Percentiles rank a stretch among this genome's conserved stretches.
Evolutionary conservation across 169 alveolate species (phyloP).

Genomic region (Amoebophrya sp.): DNA sequence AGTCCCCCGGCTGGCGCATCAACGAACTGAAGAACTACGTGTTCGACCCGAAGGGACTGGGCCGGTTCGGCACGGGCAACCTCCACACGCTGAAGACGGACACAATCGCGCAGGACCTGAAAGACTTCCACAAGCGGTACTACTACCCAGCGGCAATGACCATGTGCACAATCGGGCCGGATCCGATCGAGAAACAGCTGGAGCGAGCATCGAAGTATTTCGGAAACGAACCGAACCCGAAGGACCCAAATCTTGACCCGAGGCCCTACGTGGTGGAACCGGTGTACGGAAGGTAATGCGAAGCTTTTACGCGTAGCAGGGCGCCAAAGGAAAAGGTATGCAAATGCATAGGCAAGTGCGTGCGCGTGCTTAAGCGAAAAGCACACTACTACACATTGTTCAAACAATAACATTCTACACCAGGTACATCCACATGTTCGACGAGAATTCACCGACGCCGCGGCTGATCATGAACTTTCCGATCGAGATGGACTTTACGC

Average conservation of each 20-base stretch:
- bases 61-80: not conserved
- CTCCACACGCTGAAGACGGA: not conserved
- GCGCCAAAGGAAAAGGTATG: too few relatives aligned
- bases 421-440: not conserved
- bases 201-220: not conserved
- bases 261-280: not conserved
- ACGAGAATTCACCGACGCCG: not conserved
- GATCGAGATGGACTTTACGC: not conserved
- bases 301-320: too few relatives aligned
- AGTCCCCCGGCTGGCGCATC: conserved; percentile 1
- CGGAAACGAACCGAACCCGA: not conserved
- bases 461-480: not conserved
- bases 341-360: too few relatives aligned
- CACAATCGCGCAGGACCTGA: not conserved
- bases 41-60: not conserved
- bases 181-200: not conserved
- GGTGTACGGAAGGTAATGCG: not conserved
- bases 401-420: too few relatives aligned
- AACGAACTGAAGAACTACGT: not conserved
- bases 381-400: too few relatives aligned
- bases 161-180: not conserved
- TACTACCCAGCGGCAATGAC: not conserved
- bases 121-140: not conserved
- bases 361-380: too few relatives aligned
- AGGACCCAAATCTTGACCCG: not conserved